A percentile compares a stretch with the other conserved stretches of the same genome.
phyloP scores from a whole-genome alignment of 2,329 filamentous ascomycete genomes.

The Pestalotiopsis sp. region DNA sequence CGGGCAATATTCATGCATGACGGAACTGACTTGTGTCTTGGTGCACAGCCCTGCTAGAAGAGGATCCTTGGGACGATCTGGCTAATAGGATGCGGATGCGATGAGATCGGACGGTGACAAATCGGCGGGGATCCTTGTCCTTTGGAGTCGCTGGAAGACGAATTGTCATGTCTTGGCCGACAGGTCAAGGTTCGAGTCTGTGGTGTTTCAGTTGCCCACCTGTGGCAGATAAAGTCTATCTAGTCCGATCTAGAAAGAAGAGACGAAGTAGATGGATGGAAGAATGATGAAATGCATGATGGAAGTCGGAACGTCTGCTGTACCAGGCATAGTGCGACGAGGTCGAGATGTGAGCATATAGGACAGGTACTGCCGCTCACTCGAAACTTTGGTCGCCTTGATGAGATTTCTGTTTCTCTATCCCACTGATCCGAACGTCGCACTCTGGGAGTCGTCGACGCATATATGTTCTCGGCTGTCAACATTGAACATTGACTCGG shows the following conservation, averaged over 20 bases:
- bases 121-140: conserved; percentile 4
- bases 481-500: neutral
- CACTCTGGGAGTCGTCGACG: neutral
- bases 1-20: too few relatives aligned
- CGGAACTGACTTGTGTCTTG: conserved; percentile 1
- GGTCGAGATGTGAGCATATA: neutral
- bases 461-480: neutral
- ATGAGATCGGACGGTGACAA: neutral
- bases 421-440: too few relatives aligned
- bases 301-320: neutral
- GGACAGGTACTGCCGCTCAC: neutral
- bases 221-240: conserved; percentile 12
- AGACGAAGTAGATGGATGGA: conserved; percentile 4
- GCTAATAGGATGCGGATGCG: conserved; percentile 6
- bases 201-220: conserved; percentile 12
- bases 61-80: conserved; percentile 9
- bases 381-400: neutral
- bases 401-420: too few relatives aligned
- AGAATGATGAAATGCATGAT: conserved; percentile 11
- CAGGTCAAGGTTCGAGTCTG: conserved; percentile 4
- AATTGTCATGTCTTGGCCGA: neutral
- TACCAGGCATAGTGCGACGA: neutral
- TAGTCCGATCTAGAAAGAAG: conserved; percentile 7
- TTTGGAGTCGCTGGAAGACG: neutral
- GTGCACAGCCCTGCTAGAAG: conserved; percentile 2